phyloP scores from a whole-genome alignment of 2,329 filamentous ascomycete species.

The Ophiocordyceps unilateralis region DNA sequence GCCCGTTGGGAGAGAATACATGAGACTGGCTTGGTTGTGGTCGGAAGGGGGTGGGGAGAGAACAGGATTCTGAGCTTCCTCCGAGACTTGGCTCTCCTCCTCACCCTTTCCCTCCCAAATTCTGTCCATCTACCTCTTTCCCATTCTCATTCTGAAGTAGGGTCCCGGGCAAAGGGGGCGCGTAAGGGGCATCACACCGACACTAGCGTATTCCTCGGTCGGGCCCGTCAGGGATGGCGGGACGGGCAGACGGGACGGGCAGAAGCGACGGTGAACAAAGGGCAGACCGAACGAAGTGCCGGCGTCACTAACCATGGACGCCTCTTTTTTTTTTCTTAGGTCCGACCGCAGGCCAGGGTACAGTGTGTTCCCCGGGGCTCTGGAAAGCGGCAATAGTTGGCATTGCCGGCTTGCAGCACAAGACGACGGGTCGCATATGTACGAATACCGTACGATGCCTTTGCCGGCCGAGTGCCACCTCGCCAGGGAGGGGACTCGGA shows the following conservation, averaged over 20 bases:
- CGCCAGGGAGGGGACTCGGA: too few species aligned
- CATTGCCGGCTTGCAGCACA: not conserved
- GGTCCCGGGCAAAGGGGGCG: too few species aligned
- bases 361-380: too few species aligned
- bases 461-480: too few species aligned
- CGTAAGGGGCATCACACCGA: too few species aligned
- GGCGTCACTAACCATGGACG: not conserved
- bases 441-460: too few species aligned
- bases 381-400: not conserved
- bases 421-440: too few species aligned
- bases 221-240: not conserved
- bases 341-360: too few species aligned
- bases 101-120: conserved; percentile 1
- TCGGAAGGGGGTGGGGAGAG: conserved; percentile 1
- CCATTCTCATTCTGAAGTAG: too few species aligned
- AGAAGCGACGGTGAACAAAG: not conserved
- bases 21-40: not conserved
- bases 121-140: not conserved
- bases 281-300: not conserved
- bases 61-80: not conserved
- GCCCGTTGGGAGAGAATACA: conserved; percentile 8
- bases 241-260: not conserved
- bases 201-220: too few species aligned
- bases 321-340: too few species aligned
- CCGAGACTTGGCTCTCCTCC: conserved; percentile 1